Evolutionary conservation across 2,329 filamentous ascomycete genomes (phyloP), one percentile per base, ranked within the genome.

Genomic region (Colletotrichum cuscutae): DNA sequence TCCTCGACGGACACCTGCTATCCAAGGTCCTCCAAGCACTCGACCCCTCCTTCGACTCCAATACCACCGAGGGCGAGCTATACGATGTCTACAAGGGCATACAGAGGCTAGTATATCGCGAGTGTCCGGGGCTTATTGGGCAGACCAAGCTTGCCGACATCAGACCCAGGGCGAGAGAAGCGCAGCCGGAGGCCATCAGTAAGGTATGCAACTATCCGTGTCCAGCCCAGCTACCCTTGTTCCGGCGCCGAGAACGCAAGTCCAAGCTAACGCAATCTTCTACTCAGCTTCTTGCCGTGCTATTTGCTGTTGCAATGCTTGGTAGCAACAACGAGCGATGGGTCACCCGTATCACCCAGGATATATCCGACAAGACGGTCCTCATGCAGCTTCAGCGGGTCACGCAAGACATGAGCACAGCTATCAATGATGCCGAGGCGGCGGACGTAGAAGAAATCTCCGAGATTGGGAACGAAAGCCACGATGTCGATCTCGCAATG

Each of bases 291-390:
- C 83, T 93, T 54, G 89, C 90, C 71, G 85, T 93, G 68, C 87
- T 93, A 78, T 84, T 93, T 26, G 87, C 80, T 15, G 82, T 91
- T n/a, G 89, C 89, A 30, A 88, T 91, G 74, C 86, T 88, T 78
- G 90, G 90, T 13, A 87, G 89, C 30, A 87, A 89, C 66, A 86
- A 86, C 69, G 84, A 85, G 42, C 83, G 83, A 77, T 91, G 90
- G 77, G 85, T 92, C 57, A 80, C 79, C 8, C 80, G 81, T 26
- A 85, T 89, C 32, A 74, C 72, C 57, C 65, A 52, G n/a, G 74
- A 74, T 32, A 73, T 75, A 30, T 67, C 69, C 32, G 85, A 87
- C 74, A 80, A 80, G 32, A 78, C 82, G 12, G 82, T 82, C 11
- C 86, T 88, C 75, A 80, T 80, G 53, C 83, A 86, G 72, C 84